These are phyloP conservation scores for Entoloma clypeatum DNA, from an alignment of 1,284 basidiomycete species.

Conservation along the genomic window DNA sequence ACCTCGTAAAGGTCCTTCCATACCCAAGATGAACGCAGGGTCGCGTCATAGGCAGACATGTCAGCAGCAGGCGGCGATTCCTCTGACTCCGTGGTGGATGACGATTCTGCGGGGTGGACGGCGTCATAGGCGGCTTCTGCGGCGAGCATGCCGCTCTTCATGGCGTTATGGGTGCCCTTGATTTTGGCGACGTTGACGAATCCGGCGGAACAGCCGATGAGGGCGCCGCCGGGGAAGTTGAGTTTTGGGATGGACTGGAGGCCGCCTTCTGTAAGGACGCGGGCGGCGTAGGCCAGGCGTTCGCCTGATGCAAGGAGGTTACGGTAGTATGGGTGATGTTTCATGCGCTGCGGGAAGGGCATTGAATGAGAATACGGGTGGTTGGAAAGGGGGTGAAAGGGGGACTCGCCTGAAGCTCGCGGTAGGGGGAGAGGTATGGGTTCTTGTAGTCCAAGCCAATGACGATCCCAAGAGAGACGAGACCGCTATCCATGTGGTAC, in stretches of 20 bases:
- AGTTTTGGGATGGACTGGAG: conserved; percentile 91
- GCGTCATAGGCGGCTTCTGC: conserved; percentile 84
- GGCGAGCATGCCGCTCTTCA: conserved; percentile 98
- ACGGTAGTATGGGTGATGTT: conserved; percentile 93
- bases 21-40: conserved; percentile 83
- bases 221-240: conserved; percentile 92
- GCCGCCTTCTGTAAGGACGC: conserved; percentile 92
- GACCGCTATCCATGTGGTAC: conserved; percentile 94
- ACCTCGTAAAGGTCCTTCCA: conserved; percentile 89
- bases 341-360: conserved; percentile 75
- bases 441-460: conserved; percentile 95
- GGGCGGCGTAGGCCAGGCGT: conserved; percentile 86
- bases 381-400: not conserved
- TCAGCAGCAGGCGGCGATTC: conserved; percentile 42
- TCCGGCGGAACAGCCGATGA: conserved; percentile 94
- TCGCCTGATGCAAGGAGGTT: conserved; percentile 61
- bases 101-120: conserved; percentile 34
- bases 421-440: conserved; percentile 90
- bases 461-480: conserved; percentile 90
- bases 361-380: conserved; percentile 7
- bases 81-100: conserved; percentile 16
- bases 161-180: conserved; percentile 99
- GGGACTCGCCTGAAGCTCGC: conserved; percentile 79
- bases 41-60: conserved; percentile 74
- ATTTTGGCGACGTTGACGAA: conserved; percentile 98